phyloP scores from a whole-genome alignment of 805 yeast genomes.

The Yamadazyma ubonensis region DNA sequence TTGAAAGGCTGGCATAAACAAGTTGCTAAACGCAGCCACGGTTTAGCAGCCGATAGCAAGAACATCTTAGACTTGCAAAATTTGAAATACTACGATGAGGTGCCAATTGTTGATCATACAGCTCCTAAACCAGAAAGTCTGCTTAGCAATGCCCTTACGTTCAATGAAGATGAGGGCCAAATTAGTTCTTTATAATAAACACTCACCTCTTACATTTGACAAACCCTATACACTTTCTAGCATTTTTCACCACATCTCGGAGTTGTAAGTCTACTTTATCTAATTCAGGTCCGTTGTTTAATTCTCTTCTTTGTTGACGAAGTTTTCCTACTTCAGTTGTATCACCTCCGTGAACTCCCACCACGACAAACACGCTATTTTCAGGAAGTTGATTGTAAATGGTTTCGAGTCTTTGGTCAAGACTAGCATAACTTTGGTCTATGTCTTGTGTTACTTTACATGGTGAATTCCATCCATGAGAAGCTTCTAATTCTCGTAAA shows the following conservation, averaged over 20 bases:
- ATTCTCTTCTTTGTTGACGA: not conserved
- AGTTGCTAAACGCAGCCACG: constrained; percentile 16
- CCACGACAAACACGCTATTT: constrained; percentile 58
- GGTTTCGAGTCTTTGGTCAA: constrained; percentile 46
- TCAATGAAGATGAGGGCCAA: constrained; percentile 7
- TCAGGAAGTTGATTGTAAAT: constrained; percentile 56
- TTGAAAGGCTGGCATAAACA: constrained; percentile 42
- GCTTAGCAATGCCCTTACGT: constrained; percentile 2
- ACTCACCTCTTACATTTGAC: constrained; percentile 40
- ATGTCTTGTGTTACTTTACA: constrained; percentile 7
- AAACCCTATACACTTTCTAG: constrained; percentile 62
- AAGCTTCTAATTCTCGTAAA: constrained; percentile 55
- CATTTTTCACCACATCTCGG: constrained; percentile 45
- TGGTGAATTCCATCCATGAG: constrained; percentile 9
- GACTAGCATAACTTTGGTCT: constrained; percentile 21
- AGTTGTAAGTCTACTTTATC: constrained; percentile 25
- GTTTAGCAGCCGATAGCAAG: constrained; percentile 3
- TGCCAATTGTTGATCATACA: constrained; percentile 15
- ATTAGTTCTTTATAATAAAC: constrained; percentile 5
- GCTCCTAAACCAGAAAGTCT: not conserved
- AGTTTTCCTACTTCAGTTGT: not conserved
- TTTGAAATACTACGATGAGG: constrained; percentile 30
- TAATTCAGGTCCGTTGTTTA: not conserved
- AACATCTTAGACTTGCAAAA: constrained; percentile 48
- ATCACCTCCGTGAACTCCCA: constrained; percentile 6